phyloP scores from a whole-genome alignment of 2,329 filamentous ascomycete genomes.

The Fusarium tuaranense region DNA sequence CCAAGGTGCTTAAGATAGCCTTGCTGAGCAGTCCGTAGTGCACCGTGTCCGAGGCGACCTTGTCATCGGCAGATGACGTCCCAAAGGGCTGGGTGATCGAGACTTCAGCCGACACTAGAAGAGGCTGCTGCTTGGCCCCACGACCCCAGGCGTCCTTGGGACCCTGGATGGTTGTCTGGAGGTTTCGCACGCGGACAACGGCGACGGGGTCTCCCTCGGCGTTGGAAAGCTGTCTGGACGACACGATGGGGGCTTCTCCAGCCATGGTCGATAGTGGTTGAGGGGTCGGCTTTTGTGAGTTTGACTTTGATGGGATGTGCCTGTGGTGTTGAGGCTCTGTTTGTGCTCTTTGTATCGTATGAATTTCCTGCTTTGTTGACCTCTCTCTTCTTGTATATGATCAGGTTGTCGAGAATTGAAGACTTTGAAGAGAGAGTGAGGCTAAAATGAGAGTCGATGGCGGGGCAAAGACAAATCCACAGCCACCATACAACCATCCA shows the following conservation, averaged over 20 bases:
- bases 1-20: conserved; percentile 64
- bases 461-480: conserved; percentile 27
- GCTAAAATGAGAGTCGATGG: conserved; percentile 24
- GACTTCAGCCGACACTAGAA: conserved; percentile 70
- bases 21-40: conserved; percentile 82
- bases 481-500: not conserved
- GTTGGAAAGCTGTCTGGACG: conserved; percentile 40
- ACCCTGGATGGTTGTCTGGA: conserved; percentile 67
- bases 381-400: not conserved
- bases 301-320: not conserved
- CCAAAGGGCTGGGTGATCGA: conserved; percentile 67
- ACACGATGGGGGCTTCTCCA: conserved; percentile 35
- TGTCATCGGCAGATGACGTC: conserved; percentile 68
- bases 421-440: conserved; percentile 18
- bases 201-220: conserved; percentile 51
- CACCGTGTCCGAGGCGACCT: conserved; percentile 75
- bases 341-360: not conserved
- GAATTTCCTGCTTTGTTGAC: not conserved
- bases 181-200: conserved; percentile 70
- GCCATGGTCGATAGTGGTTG: conserved; percentile 22
- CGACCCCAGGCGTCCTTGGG: conserved; percentile 78
- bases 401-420: conserved; percentile 8
- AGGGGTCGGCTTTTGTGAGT: not conserved
- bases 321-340: too few relatives aligned
- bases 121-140: conserved; percentile 67